Percentiles rank a stretch among this genome's conserved stretches.
Evolutionary conservation across 495 filamentous ascomycete genomes (phyloP).

Genomic region (Annulohypoxylon nitens): DNA sequence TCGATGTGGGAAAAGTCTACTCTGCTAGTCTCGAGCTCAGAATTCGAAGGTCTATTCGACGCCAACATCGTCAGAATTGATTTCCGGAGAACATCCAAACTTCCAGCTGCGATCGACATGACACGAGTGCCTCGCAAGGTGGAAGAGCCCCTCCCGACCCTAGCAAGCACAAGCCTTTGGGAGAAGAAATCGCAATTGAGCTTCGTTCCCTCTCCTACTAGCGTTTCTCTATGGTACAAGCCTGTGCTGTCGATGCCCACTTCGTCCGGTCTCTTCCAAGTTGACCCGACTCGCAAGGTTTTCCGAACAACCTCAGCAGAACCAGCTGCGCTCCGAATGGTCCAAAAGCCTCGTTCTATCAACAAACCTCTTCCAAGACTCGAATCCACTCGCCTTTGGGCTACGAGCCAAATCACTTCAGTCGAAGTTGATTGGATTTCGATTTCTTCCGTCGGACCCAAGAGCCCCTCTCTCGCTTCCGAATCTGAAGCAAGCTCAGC

Average conservation of each 20-base stretch:
- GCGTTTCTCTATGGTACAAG: constrained; percentile 33
- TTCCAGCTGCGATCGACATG: constrained; percentile 45
- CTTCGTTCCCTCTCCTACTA: background rate
- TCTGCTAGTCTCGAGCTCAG: background rate
- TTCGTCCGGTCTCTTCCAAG: constrained; percentile 42
- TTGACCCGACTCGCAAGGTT: constrained; percentile 33
- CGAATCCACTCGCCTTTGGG: constrained; percentile 54
- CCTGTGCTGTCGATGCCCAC: background rate
- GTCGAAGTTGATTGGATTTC: constrained; percentile 52
- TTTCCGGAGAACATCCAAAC: constrained; percentile 42
- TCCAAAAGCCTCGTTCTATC: constrained; percentile 41
- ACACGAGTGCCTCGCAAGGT: constrained; percentile 38
- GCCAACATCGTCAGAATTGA: constrained; percentile 22
- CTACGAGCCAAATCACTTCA: constrained; percentile 4
- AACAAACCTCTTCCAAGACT: constrained; percentile 48
- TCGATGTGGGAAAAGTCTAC: constrained; percentile 44
- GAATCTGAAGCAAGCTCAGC: constrained; percentile 29
- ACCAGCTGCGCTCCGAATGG: constrained; percentile 48
- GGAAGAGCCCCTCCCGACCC: constrained; percentile 40
- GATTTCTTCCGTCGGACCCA: constrained; percentile 39
- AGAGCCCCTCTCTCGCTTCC: constrained; percentile 34
- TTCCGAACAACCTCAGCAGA: constrained; percentile 49
- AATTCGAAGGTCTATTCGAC: constrained; percentile 42
- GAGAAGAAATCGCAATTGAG: background rate
- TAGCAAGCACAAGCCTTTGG: constrained; percentile 56